Evolutionary conservation across 2,329 filamentous ascomycete genomes (phyloP).

Genomic region (Sclerotinia subarctica): DNA sequence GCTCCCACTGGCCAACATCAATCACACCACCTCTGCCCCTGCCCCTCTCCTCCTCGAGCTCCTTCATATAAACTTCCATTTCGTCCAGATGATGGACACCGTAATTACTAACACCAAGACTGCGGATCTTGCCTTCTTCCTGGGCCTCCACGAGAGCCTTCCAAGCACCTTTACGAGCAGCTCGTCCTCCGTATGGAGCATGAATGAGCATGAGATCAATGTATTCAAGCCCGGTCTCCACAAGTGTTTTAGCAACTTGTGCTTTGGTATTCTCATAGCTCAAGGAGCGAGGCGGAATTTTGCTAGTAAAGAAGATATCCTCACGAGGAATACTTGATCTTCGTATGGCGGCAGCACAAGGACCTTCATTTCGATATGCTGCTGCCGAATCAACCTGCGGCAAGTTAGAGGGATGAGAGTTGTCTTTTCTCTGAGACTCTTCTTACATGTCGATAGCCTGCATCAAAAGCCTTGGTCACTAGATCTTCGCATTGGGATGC

Average conservation of each 20-base stretch:
- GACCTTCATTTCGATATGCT: constrained; percentile 55
- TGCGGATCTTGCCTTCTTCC: constrained; percentile 58
- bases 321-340: constrained; percentile 51
- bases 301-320: constrained; percentile 61
- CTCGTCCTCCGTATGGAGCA: constrained; percentile 56
- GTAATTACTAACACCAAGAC: constrained; percentile 64
- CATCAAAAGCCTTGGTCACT: constrained; percentile 52
- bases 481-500: constrained; percentile 55
- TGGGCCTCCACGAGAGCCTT: constrained; percentile 61
- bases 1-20: constrained; percentile 82
- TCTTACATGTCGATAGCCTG: constrained; percentile 55
- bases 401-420: constrained; percentile 11
- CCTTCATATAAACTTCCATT: constrained; percentile 55
- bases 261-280: constrained; percentile 63
- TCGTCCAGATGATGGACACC: constrained; percentile 61
- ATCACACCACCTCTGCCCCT: constrained; percentile 67
- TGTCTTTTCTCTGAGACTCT: background rate
- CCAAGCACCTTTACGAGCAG: constrained; percentile 58
- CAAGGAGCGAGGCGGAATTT: constrained; percentile 50
- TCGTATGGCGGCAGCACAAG: constrained; percentile 51
- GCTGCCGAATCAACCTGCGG: constrained; percentile 56
- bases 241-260: constrained; percentile 61
- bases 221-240: constrained; percentile 57
- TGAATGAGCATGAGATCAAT: constrained; percentile 66
- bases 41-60: constrained; percentile 59